Conservation (phyloP, 2,329 filamentous ascomycete species). For the Falciphora oryzae region DNA sequence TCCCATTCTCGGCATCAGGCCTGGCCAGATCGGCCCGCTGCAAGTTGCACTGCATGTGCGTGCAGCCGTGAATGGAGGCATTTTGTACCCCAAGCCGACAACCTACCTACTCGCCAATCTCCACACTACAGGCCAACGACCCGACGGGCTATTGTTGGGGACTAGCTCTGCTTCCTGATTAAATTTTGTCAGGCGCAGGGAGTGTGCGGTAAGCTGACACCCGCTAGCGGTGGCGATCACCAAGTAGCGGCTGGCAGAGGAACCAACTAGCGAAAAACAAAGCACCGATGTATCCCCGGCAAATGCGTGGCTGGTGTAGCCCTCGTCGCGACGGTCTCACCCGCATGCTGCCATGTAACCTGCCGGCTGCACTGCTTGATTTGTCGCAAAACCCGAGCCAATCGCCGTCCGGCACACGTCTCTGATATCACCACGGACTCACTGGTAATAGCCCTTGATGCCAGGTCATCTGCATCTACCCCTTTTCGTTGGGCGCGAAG, state of each 20-base stretch:
- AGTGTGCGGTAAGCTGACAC: not conserved
- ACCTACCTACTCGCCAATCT: too few species aligned
- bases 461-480: not conserved
- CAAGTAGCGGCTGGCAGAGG: not conserved
- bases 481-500: too few species aligned
- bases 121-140: too few species aligned
- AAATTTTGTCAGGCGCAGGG: too few species aligned
- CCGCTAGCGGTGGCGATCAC: not conserved
- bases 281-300: not conserved
- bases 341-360: not conserved
- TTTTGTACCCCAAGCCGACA: too few species aligned
- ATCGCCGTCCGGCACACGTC: not conserved
- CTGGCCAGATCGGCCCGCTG: too few species aligned
- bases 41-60: too few species aligned
- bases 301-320: not conserved
- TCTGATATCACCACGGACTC: not conserved
- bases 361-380: not conserved
- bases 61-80: too few species aligned
- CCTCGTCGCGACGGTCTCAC: not conserved
- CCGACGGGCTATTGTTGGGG: too few species aligned
- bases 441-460: not conserved
- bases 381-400: not conserved
- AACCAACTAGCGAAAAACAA: not conserved
- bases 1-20: too few species aligned
- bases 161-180: too few species aligned